Base-by-base conservation (phyloP, 2,329 filamentous ascomycete genomes). In the Colletotrichum sp. region DNA sequence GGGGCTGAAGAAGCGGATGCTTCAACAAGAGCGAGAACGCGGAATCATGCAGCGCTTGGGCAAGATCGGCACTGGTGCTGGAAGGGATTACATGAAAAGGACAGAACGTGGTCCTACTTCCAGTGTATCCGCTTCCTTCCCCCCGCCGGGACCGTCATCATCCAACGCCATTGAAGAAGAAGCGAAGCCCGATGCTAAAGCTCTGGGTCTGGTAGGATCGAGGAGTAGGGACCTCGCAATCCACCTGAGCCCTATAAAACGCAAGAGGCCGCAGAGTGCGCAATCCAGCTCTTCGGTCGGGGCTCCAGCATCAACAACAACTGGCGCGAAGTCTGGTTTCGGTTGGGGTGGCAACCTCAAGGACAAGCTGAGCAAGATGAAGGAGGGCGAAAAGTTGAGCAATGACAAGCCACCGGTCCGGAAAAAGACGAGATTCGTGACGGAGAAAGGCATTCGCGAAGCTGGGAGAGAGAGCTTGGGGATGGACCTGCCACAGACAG, bases 371-470 rank as follows among this genome's bases (percentile, higher is more conserved):
- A 83, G 88, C 5, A 87, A 88, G 77, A 93, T 93, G 92, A 92
- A 90, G 81, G 88, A 92, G 6, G 91, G 91, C 3, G 90, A 92
- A 82, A 89, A 86, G 78, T 59, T 78, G 67, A 72, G 68, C 49
- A 71, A 73, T 18, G 80, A 84, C 67, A 82, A 77, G 78, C 88
- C 81, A 81, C 91, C 91, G 0, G 89, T 92, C 36, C 88, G 90
- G 79, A 93, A 95, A 85, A 95, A 95, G 88, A 96, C 94, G 68
- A 89, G 94, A n/a, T 96, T 96, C 81, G 90, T 96, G 55, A 95
- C 94, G 30, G 92, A 92, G 57, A 95, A 93, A 82, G 94, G 94
- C 1, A 96, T 96, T 77, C 90, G 92, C 71, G 94, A 95, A 84
- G 94, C 94, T 6, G 94, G 94, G 2, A 88, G 94, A 76, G 94